Percentiles rank a stretch among this genome's conserved stretches.
These are phyloP conservation scores for Paspalum notatum DNA, from an alignment of 176 grass and related monocot species.

Conservation along the genomic window DNA sequence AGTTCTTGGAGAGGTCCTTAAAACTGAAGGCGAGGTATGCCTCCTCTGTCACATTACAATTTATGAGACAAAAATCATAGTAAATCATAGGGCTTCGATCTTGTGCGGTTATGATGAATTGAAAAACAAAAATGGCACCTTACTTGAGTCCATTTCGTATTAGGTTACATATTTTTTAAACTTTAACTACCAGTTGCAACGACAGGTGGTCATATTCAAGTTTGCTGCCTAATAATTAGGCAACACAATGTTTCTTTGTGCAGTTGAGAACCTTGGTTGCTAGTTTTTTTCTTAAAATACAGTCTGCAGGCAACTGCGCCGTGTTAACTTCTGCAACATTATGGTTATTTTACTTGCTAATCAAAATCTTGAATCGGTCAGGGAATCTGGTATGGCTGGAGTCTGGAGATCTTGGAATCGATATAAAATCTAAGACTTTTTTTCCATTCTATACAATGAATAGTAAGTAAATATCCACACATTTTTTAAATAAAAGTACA, in stretches of 20 bases:
- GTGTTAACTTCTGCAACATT: background rate
- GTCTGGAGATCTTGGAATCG: background rate
- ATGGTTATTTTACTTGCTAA: conserved; percentile 8
- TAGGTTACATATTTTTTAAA: conserved; percentile 6
- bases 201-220: background rate
- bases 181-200: background rate
- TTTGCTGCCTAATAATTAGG: background rate
- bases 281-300: conserved; percentile 23
- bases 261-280: conserved; percentile 4
- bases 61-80: background rate
- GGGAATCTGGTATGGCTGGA: background rate
- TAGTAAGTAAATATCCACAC: background rate
- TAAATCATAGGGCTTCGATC: background rate
- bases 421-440: conserved; percentile 4
- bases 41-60: conserved; percentile 22
- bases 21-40: conserved; percentile 67
- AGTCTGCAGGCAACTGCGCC: background rate
- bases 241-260: background rate
- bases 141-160: background rate
- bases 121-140: background rate
- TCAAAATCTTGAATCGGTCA: background rate
- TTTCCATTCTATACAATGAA: background rate
- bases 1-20: conserved; percentile 72
- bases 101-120: conserved; percentile 3
- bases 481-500: background rate